Percentiles rank a stretch among this genome's conserved stretches.
phyloP scores from a whole-genome alignment of 352 stramenopile genomes.

The Globisporangium paddicum region DNA sequence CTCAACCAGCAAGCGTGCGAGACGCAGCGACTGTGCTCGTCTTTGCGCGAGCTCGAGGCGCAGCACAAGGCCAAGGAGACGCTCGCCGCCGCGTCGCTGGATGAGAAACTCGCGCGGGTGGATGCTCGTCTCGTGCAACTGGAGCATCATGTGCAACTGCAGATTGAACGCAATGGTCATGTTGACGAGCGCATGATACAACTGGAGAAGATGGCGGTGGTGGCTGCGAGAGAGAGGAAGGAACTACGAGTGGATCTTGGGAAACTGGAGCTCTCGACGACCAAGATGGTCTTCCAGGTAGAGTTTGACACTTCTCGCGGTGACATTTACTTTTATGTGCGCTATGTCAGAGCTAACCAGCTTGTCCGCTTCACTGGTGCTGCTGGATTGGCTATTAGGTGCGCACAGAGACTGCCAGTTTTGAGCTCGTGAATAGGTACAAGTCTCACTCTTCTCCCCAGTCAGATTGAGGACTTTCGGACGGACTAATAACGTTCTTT shows the following conservation, averaged over 20 bases:
- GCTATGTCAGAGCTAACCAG: background rate
- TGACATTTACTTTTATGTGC: background rate
- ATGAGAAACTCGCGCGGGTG: background rate
- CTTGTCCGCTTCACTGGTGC: background rate
- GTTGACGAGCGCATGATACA: conserved; percentile 3
- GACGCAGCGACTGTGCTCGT: conserved; percentile 28
- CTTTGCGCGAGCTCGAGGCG: conserved; percentile 25
- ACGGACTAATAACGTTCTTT: background rate
- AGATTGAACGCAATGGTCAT: background rate
- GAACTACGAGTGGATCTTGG: conserved; percentile 14
- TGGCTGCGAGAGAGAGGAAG: conserved; percentile 18
- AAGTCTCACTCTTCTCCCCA: background rate
- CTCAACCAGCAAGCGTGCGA: conserved; percentile 50
- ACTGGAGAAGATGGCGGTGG: conserved; percentile 15
- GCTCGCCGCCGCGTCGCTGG: background rate
- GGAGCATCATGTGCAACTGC: background rate
- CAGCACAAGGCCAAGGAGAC: conserved; percentile 11
- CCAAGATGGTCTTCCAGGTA: conserved; percentile 19
- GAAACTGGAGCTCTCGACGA: conserved; percentile 14
- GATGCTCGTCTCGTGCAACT: conserved; percentile 8
- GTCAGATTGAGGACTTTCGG: background rate
- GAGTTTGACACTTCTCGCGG: background rate
- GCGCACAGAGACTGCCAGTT: conserved; percentile 26
- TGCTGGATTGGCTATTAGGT: conserved; percentile 7
- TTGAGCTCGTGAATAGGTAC: conserved; percentile 24